Evolutionary conservation across 2,329 filamentous ascomycete genomes (phyloP).

Genomic region (Keithomyces neogunnii): DNA sequence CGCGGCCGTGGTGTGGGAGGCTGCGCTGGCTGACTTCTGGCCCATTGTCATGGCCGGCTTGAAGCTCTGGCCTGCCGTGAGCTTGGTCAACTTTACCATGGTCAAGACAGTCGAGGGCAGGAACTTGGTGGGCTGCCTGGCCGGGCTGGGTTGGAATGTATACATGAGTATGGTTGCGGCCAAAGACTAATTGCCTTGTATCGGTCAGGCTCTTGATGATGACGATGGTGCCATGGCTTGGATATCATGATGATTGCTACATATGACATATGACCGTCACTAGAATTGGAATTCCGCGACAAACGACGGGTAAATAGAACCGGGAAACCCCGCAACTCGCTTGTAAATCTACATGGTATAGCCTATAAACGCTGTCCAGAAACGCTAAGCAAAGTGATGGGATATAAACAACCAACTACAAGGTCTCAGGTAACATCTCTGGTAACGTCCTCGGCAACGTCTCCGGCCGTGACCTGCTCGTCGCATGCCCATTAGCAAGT

Average conservation of each 20-base stretch:
- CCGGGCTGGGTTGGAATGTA: conserved; percentile 66
- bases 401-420: neutral
- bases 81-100: conserved; percentile 58
- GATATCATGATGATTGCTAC: neutral
- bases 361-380: neutral
- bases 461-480: too few relatives aligned
- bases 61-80: conserved; percentile 61
- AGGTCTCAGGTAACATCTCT: too few relatives aligned
- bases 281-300: neutral
- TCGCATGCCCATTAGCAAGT: too few relatives aligned
- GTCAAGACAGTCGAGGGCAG: conserved; percentile 63
- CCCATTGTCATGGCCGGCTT: conserved; percentile 60
- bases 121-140: conserved; percentile 62
- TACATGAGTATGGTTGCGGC: conserved; percentile 59
- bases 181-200: neutral
- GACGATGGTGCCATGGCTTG: neutral
- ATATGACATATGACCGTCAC: neutral
- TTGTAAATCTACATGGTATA: neutral
- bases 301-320: neutral
- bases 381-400: neutral
- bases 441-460: too few relatives aligned
- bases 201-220: neutral
- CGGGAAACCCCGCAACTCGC: neutral
- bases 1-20: conserved; percentile 33
- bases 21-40: conserved; percentile 48